Evolutionary conservation across 192 early-diverging fungal genomes (phyloP).

Genomic region (Coemansia sp.): DNA sequence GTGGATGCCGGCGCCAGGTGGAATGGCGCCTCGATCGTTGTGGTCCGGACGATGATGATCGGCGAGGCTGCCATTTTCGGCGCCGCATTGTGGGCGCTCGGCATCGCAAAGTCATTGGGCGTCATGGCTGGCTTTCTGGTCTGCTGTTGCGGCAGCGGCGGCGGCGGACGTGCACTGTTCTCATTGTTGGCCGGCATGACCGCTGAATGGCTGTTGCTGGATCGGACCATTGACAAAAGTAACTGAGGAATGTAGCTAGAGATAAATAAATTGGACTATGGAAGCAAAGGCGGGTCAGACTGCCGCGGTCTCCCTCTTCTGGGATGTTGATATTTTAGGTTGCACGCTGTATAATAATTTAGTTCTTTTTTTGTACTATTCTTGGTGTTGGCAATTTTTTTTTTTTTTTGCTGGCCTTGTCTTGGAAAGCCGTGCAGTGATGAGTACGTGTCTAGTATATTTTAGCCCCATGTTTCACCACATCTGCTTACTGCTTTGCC

Average conservation of each 20-base stretch:
- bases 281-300: background rate
- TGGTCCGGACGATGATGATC: background rate
- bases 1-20: background rate
- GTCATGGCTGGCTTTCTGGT: background rate
- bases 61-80: background rate
- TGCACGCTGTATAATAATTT: too few relatives aligned
- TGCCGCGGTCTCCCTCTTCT: background rate
- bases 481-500: too few relatives aligned
- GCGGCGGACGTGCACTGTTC: background rate
- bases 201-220: background rate
- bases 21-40: constrained; percentile 3
- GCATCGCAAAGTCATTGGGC: background rate
- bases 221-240: background rate
- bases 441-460: background rate
- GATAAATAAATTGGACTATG: background rate
- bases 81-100: background rate
- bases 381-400: too few relatives aligned
- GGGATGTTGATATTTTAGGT: background rate
- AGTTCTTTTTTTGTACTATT: background rate
- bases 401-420: background rate
- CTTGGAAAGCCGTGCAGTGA: background rate
- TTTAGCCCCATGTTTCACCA: constrained; percentile 1
- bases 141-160: background rate
- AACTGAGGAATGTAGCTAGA: background rate
- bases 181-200: background rate